A percentile compares a stretch with the other conserved stretches of the same genome.
These are phyloP conservation scores for Skeletonema potamos DNA, from an alignment of 108 stramenopile genomes.

Conservation along the genomic window DNA sequence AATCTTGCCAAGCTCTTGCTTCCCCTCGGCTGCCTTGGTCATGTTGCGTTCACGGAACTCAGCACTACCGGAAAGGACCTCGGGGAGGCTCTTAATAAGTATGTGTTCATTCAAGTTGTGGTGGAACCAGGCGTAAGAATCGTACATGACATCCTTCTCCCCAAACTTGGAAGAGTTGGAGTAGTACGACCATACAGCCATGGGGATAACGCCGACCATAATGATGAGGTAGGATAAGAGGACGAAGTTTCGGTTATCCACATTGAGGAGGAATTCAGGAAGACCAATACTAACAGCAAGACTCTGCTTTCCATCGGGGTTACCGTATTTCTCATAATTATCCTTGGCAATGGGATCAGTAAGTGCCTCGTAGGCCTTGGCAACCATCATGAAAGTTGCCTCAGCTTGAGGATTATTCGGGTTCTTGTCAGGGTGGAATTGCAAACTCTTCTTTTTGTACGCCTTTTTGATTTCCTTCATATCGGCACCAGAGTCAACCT, in stretches of 20 bases:
- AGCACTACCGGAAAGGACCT: constrained; percentile 83
- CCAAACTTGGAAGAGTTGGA: constrained; percentile 93
- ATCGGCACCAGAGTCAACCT: constrained; percentile 76
- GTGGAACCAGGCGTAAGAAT: constrained; percentile 95
- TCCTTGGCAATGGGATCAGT: constrained; percentile 86
- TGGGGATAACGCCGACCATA: constrained; percentile 96
- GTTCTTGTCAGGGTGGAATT: constrained; percentile 95
- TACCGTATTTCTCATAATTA: constrained; percentile 97
- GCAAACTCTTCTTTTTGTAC: constrained; percentile 78
- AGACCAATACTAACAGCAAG: constrained; percentile 96
- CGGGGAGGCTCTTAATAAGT: constrained; percentile 76
- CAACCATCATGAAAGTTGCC: constrained; percentile 96
- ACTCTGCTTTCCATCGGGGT: constrained; percentile 98
- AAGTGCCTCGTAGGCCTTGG: constrained; percentile 95
- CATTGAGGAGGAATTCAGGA: constrained; percentile 91
- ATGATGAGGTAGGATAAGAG: constrained; percentile 92
- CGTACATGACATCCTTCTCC: constrained; percentile 98
- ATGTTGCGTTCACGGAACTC: constrained; percentile 88
- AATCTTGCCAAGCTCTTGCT: constrained; percentile 60
- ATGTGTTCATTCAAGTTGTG: constrained; percentile 82
- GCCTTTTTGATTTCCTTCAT: constrained; percentile 90
- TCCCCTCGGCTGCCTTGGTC: constrained; percentile 63
- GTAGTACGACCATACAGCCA: constrained; percentile 91
- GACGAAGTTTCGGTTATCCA: constrained; percentile 89
- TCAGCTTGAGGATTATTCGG: constrained; percentile 88